Base-by-base conservation (phyloP, 768 basidiomycete species). In the Boletus rubescentipes region DNA sequence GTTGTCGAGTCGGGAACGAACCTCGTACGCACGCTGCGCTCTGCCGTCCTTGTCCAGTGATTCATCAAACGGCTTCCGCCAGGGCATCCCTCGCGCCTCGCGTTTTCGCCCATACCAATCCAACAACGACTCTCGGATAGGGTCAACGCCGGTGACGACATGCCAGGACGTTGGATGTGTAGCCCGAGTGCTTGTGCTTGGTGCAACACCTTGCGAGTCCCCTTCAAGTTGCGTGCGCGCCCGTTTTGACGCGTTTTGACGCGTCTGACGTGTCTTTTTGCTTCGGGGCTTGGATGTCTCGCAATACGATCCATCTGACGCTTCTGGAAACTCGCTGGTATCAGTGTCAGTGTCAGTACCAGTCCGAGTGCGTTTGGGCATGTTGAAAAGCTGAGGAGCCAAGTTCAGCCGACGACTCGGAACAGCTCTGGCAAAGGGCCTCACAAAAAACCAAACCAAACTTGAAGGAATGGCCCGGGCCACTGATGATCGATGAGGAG, bases 1-100 rank as follows among this genome's bases (percentile, higher is more conserved):
- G n/a, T n/a, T n/a, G n/a, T n/a, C n/a, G n/a, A n/a, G 4, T 5
- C 3, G 9, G 34, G 6, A 39, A 53, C 77, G 51, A 63, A 93
- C 94, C 80, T 97, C 93, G 64, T 98, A 97, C 8, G 93, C 95
- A 44, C 93, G 75, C 69, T 97, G 94, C 2, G 86, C 82, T 51
- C 85, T 85, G 49, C 82, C 84, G 36, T 84, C 83, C 4, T 67
- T 64, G 39, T 67, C 78, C 58, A 84, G 67, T 15, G 74, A 73
- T 7, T 78, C 74, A 64, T 87, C 76, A 61, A 81, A 89, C 10
- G 78, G 77, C 67, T 89, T 93, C 49, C 94, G 79, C 95, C 94
- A 97, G 1, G 94, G 95, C 93, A 98, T 97, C 34, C 84, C 83
- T 41, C 94, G 81, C 20, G 71, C 72, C 36, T 81, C 77, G 54